Evolutionary conservation across 1,139 yeast genomes (phyloP).

Genomic region (Petasospora fabianii): DNA sequence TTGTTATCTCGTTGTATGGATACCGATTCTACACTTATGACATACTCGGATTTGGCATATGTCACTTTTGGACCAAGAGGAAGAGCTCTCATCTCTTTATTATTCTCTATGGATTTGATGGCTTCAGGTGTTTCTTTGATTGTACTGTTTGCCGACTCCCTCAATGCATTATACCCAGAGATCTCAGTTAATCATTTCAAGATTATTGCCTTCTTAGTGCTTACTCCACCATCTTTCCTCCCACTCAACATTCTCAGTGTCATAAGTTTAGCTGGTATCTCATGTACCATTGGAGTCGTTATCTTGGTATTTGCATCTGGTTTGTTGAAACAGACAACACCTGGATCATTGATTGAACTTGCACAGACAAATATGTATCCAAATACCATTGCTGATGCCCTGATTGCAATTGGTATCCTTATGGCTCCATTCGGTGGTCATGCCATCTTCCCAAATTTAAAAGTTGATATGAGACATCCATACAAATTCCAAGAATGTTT

Average conservation of each 20-base stretch:
- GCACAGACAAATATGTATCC: slow-evolving; percentile 54
- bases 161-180: slow-evolving; percentile 59
- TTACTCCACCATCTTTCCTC: slow-evolving; percentile 61
- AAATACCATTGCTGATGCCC: slow-evolving; percentile 40
- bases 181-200: slow-evolving; percentile 50
- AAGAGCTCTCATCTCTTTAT: slow-evolving; percentile 58
- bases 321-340: slow-evolving; percentile 44
- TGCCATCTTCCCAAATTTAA: slow-evolving; percentile 78
- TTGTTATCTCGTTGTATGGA: slow-evolving; percentile 63
- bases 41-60: slow-evolving; percentile 84
- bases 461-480: slow-evolving; percentile 81
- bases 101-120: slow-evolving; percentile 71
- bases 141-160: slow-evolving; percentile 80
- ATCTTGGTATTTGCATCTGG: slow-evolving; percentile 62
- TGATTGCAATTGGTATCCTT: slow-evolving; percentile 67
- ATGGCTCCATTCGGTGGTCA: slow-evolving; percentile 94
- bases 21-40: slow-evolving; percentile 70
- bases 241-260: slow-evolving; percentile 73
- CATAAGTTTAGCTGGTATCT: slow-evolving; percentile 70
- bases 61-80: slow-evolving; percentile 67
- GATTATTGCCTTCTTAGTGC: slow-evolving; percentile 50
- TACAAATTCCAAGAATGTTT: slow-evolving; percentile 47
- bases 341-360: slow-evolving; percentile 66
- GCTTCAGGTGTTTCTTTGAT: slow-evolving; percentile 79
- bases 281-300: slow-evolving; percentile 64